phyloP scores from a whole-genome alignment of 495 filamentous ascomycete genomes.

The Daldinia caldariorum region DNA sequence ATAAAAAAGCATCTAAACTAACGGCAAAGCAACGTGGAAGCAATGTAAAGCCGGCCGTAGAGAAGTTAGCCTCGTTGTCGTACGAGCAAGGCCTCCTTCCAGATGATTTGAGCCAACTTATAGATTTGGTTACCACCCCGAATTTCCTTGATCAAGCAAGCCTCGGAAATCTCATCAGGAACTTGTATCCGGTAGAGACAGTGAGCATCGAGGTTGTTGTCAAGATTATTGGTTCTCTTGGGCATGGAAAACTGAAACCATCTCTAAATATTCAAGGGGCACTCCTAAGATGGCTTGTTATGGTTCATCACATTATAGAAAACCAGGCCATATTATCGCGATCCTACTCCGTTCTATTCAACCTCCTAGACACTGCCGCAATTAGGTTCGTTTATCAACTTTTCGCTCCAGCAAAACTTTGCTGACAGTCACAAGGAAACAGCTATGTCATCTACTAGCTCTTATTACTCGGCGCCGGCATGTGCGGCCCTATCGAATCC shows the following conservation, averaged over 20 bases:
- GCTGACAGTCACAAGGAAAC: constrained; percentile 58
- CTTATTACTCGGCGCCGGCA: constrained; percentile 86
- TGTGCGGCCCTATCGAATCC: constrained; percentile 85
- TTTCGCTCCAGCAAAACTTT: constrained; percentile 40
- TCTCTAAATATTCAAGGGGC: constrained; percentile 72
- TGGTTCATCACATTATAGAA: constrained; percentile 78
- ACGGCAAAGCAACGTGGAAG: constrained; percentile 59
- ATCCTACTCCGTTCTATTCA: constrained; percentile 82
- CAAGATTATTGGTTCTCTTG: constrained; percentile 76
- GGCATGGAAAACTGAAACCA: constrained; percentile 81
- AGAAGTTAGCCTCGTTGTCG: constrained; percentile 60
- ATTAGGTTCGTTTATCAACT: constrained; percentile 61
- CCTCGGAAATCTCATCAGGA: constrained; percentile 71
- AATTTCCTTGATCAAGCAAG: constrained; percentile 81
- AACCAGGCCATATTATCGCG: constrained; percentile 71
- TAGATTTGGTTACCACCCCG: constrained; percentile 72
- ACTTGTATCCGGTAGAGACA: constrained; percentile 75
- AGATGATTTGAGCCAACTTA: constrained; percentile 66
- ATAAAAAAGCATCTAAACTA: constrained; percentile 56
- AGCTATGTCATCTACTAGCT: constrained; percentile 84
- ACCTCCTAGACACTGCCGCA: constrained; percentile 82
- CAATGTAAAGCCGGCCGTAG: constrained; percentile 58
- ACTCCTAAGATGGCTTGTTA: constrained; percentile 81
- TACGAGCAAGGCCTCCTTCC: constrained; percentile 73
- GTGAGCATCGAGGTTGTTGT: constrained; percentile 70